Conservation (phyloP, 164 flowering plant genomes). For the Annona squamosa region DNA sequence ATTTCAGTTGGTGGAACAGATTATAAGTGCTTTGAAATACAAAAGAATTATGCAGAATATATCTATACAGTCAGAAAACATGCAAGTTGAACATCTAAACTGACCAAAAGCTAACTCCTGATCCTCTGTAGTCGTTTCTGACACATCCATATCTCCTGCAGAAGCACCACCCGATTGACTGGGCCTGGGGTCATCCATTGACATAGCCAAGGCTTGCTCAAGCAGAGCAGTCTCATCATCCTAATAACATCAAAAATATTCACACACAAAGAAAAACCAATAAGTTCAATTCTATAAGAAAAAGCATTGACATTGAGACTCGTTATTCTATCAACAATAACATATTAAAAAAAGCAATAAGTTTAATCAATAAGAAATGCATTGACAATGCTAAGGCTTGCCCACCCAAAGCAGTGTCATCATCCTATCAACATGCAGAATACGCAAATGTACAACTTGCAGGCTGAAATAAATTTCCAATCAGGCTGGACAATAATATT, state of each 20-base stretch:
- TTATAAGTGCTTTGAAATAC: not conserved
- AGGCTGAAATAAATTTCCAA: too few relatives aligned
- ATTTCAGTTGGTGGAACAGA: not conserved
- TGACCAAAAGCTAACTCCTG: constrained; percentile 78
- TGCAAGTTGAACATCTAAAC: constrained; percentile 11
- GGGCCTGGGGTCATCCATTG: constrained; percentile 66
- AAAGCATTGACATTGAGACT: not conserved
- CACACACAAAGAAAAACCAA: not conserved
- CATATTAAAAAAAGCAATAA: not conserved
- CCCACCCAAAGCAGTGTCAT: constrained; percentile 25
- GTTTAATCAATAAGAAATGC: constrained; percentile 23
- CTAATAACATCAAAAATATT: constrained; percentile 23
- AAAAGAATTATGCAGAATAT: not conserved
- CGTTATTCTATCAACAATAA: too few relatives aligned
- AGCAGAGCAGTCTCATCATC: constrained; percentile 79
- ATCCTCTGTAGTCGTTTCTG: constrained; percentile 68
- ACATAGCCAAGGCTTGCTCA: constrained; percentile 87
- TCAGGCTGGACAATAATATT: too few relatives aligned
- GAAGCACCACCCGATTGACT: constrained; percentile 24
- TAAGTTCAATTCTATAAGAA: not conserved
- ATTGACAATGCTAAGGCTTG: constrained; percentile 92
- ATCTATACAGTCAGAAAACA: not conserved
- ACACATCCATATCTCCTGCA: constrained; percentile 59
- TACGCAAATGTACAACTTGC: too few relatives aligned
- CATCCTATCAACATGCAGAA: not conserved